phyloP scores from a whole-genome alignment of 1,284 basidiomycete genomes.

The Xanthoconium separans region DNA sequence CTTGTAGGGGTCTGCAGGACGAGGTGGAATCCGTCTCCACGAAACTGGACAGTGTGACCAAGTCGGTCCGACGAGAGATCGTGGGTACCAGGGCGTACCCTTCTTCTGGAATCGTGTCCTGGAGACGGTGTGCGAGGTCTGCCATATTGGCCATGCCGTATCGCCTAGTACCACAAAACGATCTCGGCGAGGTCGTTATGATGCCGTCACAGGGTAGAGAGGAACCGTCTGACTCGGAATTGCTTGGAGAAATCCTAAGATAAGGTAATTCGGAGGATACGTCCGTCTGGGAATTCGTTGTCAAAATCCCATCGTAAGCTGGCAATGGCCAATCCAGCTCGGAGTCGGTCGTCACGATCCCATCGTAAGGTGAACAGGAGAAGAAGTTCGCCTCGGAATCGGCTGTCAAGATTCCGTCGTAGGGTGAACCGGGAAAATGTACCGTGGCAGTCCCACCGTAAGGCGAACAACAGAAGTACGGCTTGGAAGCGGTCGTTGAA shows the following conservation, averaged over 20 bases:
- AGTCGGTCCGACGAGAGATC: neutral
- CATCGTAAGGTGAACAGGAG: neutral
- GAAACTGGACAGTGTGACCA: slow-evolving; percentile 2
- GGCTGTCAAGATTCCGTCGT: neutral
- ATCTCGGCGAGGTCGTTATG: neutral
- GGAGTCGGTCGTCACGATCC: neutral
- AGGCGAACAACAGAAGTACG: neutral
- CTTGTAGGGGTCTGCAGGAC: neutral
- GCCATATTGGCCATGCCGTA: slow-evolving; percentile 17
- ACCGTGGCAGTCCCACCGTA: neutral
- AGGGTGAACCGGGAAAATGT: neutral
- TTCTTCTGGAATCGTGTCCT: neutral
- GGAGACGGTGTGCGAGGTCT: neutral
- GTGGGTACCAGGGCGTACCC: neutral
- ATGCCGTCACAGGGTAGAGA: neutral
- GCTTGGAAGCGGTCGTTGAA: neutral
- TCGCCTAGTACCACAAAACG: neutral
- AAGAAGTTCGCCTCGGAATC: neutral
- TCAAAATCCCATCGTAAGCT: too few species aligned
- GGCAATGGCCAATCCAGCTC: too few species aligned
- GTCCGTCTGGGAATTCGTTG: too few species aligned
- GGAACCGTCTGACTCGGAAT: too few species aligned
- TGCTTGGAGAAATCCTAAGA: too few species aligned
- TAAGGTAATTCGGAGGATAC: too few species aligned
- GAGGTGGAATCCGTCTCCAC: neutral